Base-by-base conservation (phyloP, 768 basidiomycete genomes). In the Plicaturopsis crispa region DNA sequence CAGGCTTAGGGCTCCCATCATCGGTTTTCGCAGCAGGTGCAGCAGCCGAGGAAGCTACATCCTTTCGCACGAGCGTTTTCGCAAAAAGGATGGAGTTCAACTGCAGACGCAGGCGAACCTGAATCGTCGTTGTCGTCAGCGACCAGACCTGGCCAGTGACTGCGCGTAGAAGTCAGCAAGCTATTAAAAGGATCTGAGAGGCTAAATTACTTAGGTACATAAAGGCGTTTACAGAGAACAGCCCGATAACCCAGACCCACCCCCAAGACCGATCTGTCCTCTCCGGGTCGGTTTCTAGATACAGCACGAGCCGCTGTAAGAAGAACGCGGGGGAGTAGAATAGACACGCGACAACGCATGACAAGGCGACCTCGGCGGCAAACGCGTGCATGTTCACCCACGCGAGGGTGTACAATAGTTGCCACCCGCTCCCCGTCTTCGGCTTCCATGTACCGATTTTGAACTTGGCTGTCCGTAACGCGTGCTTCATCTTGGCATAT, bases 31-130 rank as follows among this genome's bases (percentile, higher is more conserved):
- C 26, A 52, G 40, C 48, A 31, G 36, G 6, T 32, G 45, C 33
- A 4, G 59, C 55, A 6, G 73, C 55, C n/a, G 78, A 75, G 3
- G 81, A 84, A 1, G 85, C 87, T 18, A 84, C 64, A 46, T 90
- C 85, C 58, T 93, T 92, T 33, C 89, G 76, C 11, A 86, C 75
- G 12, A 92, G 73, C 0, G 87, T 91, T 62, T 93, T 93, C 14
- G 78, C 76, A 54, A 85, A 92, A 4, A 93, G 66, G 39, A 80
- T 71, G n/a, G 85, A 79, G 60, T 90, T 90, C 33, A 93, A 66
- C 51, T 91, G 85, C 23, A 82, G 69, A 34, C 73, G 75, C 20
- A 91, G 56, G 21, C 80, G 71, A 35, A 78, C 75, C 62, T 88
- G 82, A 20, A 91, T 57, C 4, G 66, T 71, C 1, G 82, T 84